Percentiles rank a stretch among this genome's conserved stretches.
Evolutionary conservation across 2,329 filamentous ascomycete species (phyloP).

Genomic region (Ceratocystis papillata): DNA sequence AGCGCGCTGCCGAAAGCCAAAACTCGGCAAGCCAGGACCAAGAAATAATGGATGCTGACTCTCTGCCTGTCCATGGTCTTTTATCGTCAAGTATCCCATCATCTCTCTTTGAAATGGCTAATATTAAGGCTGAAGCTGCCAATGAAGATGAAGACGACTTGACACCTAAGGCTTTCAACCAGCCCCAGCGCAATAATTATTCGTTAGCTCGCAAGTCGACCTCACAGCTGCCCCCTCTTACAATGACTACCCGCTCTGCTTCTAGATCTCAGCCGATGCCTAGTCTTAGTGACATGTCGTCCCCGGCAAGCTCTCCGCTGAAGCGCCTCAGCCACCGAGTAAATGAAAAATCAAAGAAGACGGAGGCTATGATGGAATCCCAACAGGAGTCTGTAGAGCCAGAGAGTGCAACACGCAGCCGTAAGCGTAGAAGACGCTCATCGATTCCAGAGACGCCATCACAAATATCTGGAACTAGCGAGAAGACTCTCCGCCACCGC

Average conservation of each 20-base stretch:
- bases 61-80: background rate
- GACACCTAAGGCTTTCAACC: background rate
- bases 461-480: background rate
- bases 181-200: background rate
- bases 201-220: constrained; percentile 12
- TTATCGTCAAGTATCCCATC: constrained; percentile 11
- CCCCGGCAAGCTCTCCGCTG: constrained; percentile 14
- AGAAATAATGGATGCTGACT: constrained; percentile 13
- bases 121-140: background rate
- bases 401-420: background rate
- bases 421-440: constrained; percentile 1
- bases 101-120: constrained; percentile 15
- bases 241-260: constrained; percentile 21
- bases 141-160: background rate
- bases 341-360: background rate
- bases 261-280: constrained; percentile 6
- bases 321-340: constrained; percentile 14
- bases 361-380: background rate
- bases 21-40: constrained; percentile 11
- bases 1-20: constrained; percentile 4
- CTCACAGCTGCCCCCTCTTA: constrained; percentile 17
- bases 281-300: constrained; percentile 8
- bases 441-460: constrained; percentile 4
- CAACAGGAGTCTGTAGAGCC: background rate
- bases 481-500: constrained; percentile 1